Conservation (phyloP, 306 rosid genomes). For the Parietaria judaica region DNA sequence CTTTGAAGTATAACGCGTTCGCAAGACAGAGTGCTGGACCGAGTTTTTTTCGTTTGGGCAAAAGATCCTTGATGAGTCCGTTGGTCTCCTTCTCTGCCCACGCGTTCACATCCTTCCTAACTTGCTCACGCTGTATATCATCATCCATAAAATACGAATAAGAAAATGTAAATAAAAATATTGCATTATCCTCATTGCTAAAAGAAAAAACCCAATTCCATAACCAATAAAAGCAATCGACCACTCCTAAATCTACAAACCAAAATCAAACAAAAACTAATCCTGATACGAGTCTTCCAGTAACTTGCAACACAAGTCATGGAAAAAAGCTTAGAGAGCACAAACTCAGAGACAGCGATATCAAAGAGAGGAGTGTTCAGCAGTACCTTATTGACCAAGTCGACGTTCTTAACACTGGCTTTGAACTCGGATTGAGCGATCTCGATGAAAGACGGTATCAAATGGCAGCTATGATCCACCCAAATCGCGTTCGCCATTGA, state of each 20-base stretch:
- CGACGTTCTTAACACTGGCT: neutral
- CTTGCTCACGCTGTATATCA: neutral
- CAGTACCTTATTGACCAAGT: neutral
- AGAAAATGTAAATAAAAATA: no score
- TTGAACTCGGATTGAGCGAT: neutral
- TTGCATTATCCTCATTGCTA: no score
- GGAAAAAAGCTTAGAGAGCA: neutral
- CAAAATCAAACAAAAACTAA: no score
- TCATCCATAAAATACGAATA: neutral
- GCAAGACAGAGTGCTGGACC: conserved; percentile 4
- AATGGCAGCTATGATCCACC: neutral
- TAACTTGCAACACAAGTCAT: no score
- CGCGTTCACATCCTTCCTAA: neutral
- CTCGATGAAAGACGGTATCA: neutral
- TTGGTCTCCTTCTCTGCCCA: conserved; percentile 12
- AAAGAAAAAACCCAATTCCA: neutral
- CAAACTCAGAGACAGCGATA: no score
- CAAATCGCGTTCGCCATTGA: neutral
- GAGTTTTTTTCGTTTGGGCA: neutral
- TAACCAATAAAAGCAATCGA: no score
- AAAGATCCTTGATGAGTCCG: conserved; percentile 1
- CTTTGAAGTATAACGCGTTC: conserved; percentile 26
- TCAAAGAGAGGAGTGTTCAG: no score
- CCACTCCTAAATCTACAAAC: no score
- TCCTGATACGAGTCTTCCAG: no score